Evolutionary conservation across 257 asterid species (phyloP).

Genomic region (Parsonsia alboflavescens): DNA sequence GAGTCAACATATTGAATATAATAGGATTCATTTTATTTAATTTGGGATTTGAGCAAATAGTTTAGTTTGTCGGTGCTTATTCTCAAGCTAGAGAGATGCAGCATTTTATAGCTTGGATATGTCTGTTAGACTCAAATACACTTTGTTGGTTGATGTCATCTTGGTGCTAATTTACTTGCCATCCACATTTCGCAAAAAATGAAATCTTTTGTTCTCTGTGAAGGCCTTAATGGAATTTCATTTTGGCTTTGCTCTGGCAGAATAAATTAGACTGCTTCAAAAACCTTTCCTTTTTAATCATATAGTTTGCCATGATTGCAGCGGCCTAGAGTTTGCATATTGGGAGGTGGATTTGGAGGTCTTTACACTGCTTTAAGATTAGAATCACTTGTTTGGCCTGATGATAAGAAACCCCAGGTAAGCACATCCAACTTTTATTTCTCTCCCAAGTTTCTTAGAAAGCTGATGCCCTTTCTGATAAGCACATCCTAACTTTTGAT

Average conservation of each 20-base stretch:
- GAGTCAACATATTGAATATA: not conserved
- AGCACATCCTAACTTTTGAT: too few relatives aligned
- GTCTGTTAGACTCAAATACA: not conserved
- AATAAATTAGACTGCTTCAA: not conserved
- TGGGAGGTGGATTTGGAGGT: conserved; percentile 99
- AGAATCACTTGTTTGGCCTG: conserved; percentile 93
- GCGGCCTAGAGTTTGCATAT: conserved; percentile 94
- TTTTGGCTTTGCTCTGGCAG: not conserved
- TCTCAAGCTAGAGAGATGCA: not conserved
- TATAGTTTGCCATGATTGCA: conserved; percentile 33
- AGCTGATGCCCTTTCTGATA: not conserved
- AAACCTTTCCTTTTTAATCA: conserved; percentile 3
- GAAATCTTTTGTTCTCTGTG: not conserved
- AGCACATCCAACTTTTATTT: not conserved
- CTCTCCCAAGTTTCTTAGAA: too few relatives aligned
- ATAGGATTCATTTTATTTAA: not conserved
- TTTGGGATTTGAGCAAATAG: not conserved
- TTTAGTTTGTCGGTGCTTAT: not conserved
- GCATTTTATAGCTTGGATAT: not conserved
- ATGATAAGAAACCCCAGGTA: conserved; percentile 94
- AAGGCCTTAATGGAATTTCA: not conserved
- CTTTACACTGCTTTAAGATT: conserved; percentile 90
- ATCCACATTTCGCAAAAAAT: not conserved
- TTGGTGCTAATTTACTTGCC: not conserved
- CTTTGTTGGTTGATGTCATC: not conserved